Conservation (phyloP, 345 rosid genomes). For the Citrus inodora region DNA sequence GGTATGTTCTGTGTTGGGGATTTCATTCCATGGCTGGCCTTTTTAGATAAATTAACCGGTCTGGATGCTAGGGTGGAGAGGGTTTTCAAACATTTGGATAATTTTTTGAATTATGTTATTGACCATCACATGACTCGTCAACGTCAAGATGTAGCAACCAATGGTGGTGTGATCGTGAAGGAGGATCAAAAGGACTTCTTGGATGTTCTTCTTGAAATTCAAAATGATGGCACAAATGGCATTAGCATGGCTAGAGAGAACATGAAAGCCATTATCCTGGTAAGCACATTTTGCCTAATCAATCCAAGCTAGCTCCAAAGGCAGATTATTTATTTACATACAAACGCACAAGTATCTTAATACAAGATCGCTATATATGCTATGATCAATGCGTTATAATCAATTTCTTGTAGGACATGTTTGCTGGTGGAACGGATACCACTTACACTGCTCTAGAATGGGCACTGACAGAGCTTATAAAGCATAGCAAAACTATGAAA, state of each 20-base stretch:
- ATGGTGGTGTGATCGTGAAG: neutral
- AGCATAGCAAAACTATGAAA: constrained; percentile 1
- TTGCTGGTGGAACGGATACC: constrained; percentile 28
- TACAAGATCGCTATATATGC: too few relatives aligned
- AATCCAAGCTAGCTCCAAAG: too few relatives aligned
- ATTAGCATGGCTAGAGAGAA: constrained; percentile 5
- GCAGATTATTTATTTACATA: too few relatives aligned
- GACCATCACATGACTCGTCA: constrained; percentile 2
- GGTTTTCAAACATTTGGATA: constrained; percentile 14
- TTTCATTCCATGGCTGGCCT: constrained; percentile 14
- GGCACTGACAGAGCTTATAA: constrained; percentile 24
- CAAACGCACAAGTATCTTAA: too few relatives aligned
- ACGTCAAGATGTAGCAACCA: neutral
- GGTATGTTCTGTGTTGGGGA: constrained; percentile 8
- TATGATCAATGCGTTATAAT: too few relatives aligned
- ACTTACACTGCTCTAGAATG: constrained; percentile 22
- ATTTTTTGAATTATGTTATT: constrained; percentile 14
- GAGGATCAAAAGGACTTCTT: constrained; percentile 16
- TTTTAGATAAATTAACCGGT: constrained; percentile 17
- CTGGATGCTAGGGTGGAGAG: constrained; percentile 19
- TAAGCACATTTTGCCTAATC: neutral
- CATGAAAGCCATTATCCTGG: constrained; percentile 28
- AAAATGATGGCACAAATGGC: constrained; percentile 1
- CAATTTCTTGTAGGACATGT: constrained; percentile 26
- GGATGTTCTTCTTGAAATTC: constrained; percentile 20